Percentiles rank a stretch among this genome's conserved stretches.
phyloP scores from a whole-genome alignment of 2,329 filamentous ascomycete species.

The Phyllosticta ampelicida region DNA sequence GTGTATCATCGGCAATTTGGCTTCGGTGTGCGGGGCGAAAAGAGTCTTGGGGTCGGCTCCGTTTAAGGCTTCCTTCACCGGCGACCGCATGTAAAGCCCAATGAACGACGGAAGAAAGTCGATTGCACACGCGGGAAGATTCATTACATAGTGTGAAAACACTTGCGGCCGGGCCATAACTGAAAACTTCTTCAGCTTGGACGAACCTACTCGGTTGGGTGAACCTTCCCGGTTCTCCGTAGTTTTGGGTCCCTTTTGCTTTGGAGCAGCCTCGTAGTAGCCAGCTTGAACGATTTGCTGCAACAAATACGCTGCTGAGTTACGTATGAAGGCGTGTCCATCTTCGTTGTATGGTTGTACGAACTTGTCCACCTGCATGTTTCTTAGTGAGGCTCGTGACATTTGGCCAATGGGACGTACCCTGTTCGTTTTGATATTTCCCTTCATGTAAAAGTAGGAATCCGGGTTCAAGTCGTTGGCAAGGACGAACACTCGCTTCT shows the following conservation, averaged over 20 bases:
- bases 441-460: slow-evolving; percentile 60
- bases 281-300: neutral
- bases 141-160: slow-evolving; percentile 96
- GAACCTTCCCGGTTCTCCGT: slow-evolving; percentile 13
- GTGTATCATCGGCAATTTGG: slow-evolving; percentile 69
- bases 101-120: slow-evolving; percentile 70
- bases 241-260: slow-evolving; percentile 6
- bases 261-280: slow-evolving; percentile 12
- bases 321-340: slow-evolving; percentile 67
- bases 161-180: slow-evolving; percentile 50
- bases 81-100: slow-evolving; percentile 60
- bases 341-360: slow-evolving; percentile 75
- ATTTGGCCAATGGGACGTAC: neutral
- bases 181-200: neutral
- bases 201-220: neutral
- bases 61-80: neutral
- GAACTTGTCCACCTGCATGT: slow-evolving; percentile 45
- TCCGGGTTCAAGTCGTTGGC: slow-evolving; percentile 96
- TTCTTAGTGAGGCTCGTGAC: neutral
- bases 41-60: slow-evolving; percentile 15
- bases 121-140: slow-evolving; percentile 81
- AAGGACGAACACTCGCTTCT: slow-evolving; percentile 84
- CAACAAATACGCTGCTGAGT: slow-evolving; percentile 48
- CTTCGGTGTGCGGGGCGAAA: slow-evolving; percentile 33
- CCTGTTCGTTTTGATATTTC: slow-evolving; percentile 69